Percentiles rank a stretch among this genome's conserved stretches.
Conservation (phyloP, 2,329 filamentous ascomycete genomes). For the Claviceps sp. region DNA sequence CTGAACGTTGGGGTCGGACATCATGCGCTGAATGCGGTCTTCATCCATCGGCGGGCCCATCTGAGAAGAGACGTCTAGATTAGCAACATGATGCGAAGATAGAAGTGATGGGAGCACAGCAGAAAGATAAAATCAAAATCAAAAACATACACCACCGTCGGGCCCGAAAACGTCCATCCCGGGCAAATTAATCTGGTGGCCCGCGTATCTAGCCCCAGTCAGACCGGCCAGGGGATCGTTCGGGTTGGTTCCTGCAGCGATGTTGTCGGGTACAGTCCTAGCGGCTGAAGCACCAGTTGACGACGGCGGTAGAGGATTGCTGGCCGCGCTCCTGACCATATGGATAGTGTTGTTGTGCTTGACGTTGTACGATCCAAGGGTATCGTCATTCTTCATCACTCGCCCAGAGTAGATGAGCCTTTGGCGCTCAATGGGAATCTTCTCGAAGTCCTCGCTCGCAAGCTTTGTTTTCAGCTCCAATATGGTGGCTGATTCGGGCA, state of each 20-base stretch:
- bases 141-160: constrained; percentile 70
- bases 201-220: constrained; percentile 87
- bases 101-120: too few species aligned
- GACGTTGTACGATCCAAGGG: constrained; percentile 78
- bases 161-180: constrained; percentile 82
- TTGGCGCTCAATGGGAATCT: constrained; percentile 77
- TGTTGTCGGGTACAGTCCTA: constrained; percentile 51
- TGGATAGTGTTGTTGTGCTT: constrained; percentile 93
- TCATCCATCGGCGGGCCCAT: constrained; percentile 80
- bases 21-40: constrained; percentile 70
- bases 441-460: constrained; percentile 65
- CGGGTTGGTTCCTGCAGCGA: constrained; percentile 60
- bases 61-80: constrained; percentile 28
- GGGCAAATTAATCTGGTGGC: constrained; percentile 70
- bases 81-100: constrained; percentile 10
- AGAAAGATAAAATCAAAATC: not conserved
- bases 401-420: constrained; percentile 95
- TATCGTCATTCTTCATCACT: constrained; percentile 90
- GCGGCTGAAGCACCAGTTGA: constrained; percentile 28
- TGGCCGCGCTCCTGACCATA: constrained; percentile 89
- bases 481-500: constrained; percentile 63
- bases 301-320: constrained; percentile 47
- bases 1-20: constrained; percentile 76
- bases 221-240: constrained; percentile 84
- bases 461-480: constrained; percentile 84